Evolutionary conservation across 129 eudicot species (phyloP).

Genomic region (Flaveria sonorensis): DNA sequence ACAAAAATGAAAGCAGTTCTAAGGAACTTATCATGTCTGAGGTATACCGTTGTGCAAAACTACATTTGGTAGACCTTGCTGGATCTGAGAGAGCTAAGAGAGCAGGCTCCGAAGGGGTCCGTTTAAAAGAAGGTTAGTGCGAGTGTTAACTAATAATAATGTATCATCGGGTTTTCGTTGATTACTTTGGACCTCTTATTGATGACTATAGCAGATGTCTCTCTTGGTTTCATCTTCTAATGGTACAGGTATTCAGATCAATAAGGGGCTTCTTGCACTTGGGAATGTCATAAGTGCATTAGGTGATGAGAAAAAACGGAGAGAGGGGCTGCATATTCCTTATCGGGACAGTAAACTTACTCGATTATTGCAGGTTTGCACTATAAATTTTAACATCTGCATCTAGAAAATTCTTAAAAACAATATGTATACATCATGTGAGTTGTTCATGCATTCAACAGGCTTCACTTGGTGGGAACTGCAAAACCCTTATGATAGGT

Average conservation of each 20-base stretch:
- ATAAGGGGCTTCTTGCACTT: conserved; percentile 97
- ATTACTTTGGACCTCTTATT: conserved; percentile 3
- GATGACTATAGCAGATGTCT: conserved; percentile 26
- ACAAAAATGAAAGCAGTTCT: conserved; percentile 42
- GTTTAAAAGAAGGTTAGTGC: conserved; percentile 85
- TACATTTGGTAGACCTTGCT: conserved; percentile 98
- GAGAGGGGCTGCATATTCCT: conserved; percentile 93
- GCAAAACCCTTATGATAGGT: conserved; percentile 99
- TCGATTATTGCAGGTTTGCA: conserved; percentile 80
- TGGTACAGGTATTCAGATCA: conserved; percentile 86
- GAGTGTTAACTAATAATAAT: not conserved
- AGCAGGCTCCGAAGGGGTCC: conserved; percentile 96
- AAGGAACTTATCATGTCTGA: conserved; percentile 60
- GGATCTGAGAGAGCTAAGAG: conserved; percentile 98
- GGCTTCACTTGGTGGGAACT: conserved; percentile 99
- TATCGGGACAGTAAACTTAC: conserved; percentile 98
- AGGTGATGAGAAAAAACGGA: conserved; percentile 93
- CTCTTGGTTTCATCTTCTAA: conserved; percentile 16
- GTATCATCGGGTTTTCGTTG: not conserved
- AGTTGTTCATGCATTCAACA: conserved; percentile 39
- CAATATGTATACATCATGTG: not conserved
- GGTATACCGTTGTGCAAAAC: conserved; percentile 87
- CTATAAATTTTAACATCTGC: too few species aligned
- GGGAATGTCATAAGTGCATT: conserved; percentile 97
- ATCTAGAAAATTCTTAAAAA: not conserved